Evolutionary conservation across 768 basidiomycete genomes (phyloP).

Genomic region (Suillus clintonianus): DNA sequence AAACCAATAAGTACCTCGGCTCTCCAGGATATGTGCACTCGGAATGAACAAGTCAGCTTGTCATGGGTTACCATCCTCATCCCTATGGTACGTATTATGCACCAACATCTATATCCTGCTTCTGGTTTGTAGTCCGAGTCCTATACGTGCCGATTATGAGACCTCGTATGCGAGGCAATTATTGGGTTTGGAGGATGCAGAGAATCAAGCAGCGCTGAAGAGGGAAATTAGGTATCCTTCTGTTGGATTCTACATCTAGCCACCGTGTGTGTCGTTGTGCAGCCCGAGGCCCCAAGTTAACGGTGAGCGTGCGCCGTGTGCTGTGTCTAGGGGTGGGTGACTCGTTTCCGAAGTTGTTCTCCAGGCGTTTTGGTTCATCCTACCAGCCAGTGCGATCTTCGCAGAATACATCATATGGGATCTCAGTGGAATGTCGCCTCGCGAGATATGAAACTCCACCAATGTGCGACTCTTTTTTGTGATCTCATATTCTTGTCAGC

Average conservation of each 20-base stretch:
- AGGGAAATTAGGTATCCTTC: no score
- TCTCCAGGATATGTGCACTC: no score
- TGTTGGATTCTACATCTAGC: neutral
- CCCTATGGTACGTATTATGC: no score
- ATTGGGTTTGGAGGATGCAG: no score
- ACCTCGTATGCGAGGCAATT: no score
- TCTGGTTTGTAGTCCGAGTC: no score
- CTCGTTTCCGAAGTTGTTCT: neutral
- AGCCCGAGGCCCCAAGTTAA: neutral
- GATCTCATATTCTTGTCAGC: conserved; percentile 26
- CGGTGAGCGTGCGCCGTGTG: neutral
- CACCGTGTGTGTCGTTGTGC: neutral
- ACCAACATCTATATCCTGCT: no score
- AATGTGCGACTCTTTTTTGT: conserved; percentile 89
- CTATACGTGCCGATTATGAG: no score
- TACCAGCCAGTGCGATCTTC: neutral
- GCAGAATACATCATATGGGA: neutral
- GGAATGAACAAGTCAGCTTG: no score
- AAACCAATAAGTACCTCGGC: no score
- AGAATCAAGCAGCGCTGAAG: no score
- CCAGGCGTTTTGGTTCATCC: neutral
- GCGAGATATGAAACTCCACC: conserved; percentile 90
- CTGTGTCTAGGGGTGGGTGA: neutral
- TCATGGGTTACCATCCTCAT: no score
- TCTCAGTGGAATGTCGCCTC: conserved; percentile 65